phyloP scores from a whole-genome alignment of 2,329 filamentous ascomycete genomes.

The Beauveria scarabaeidicola region DNA sequence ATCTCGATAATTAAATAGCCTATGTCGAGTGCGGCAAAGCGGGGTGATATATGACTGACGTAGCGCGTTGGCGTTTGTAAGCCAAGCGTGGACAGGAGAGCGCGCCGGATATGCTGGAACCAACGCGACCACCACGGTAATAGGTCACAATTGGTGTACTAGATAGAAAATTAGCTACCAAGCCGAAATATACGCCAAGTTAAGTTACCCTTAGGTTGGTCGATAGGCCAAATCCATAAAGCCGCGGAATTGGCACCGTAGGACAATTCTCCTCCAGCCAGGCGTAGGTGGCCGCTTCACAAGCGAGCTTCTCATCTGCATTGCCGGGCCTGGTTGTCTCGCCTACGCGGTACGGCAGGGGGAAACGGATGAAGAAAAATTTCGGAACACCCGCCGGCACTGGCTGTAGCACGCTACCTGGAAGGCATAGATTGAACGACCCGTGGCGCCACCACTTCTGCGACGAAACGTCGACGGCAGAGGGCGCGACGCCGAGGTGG shows the following conservation, averaged over 20 bases:
- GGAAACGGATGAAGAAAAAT: conserved; percentile 19
- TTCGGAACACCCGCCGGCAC: background rate
- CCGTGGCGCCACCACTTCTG: conserved; percentile 18
- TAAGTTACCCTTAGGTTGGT: conserved; percentile 1
- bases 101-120: background rate
- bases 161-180: too few relatives aligned
- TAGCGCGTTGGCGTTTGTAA: background rate
- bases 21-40: background rate
- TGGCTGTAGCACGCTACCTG: background rate
- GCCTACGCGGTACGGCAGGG: conserved; percentile 28
- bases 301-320: conserved; percentile 31
- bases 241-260: conserved; percentile 25
- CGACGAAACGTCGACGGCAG: conserved; percentile 10
- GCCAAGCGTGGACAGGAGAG: background rate
- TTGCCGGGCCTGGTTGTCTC: conserved; percentile 26
- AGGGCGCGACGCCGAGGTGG: background rate
- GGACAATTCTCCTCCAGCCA: conserved; percentile 31
- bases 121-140: background rate
- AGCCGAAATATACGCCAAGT: background rate
- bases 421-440: conserved; percentile 28
- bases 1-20: background rate
- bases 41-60: background rate
- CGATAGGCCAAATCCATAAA: conserved; percentile 16
- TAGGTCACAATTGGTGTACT: background rate
- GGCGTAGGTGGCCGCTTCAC: conserved; percentile 30